Conservation (phyloP, 768 basidiomycete species). For the Tylopilus subfusipes region DNA sequence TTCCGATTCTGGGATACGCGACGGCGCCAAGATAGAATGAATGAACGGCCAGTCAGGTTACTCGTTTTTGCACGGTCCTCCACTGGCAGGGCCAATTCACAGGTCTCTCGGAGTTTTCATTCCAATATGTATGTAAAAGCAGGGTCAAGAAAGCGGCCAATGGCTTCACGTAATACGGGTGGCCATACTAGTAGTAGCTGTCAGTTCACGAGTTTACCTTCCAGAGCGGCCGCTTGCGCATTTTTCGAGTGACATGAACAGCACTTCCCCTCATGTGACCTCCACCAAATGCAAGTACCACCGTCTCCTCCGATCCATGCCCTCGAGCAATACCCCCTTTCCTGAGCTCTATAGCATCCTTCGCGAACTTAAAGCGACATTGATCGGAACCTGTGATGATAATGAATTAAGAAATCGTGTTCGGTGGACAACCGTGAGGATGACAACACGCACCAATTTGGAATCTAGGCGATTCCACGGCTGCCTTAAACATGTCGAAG, state of each 20-base stretch:
- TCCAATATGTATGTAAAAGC: constrained; percentile 21
- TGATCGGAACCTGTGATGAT: constrained; percentile 66
- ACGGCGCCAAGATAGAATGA: neutral
- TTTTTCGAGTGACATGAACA: constrained; percentile 85
- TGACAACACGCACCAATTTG: constrained; percentile 58
- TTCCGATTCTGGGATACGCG: constrained; percentile 13
- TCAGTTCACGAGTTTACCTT: constrained; percentile 72
- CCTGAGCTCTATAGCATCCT: constrained; percentile 80
- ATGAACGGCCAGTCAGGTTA: neutral
- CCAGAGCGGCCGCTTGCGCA: constrained; percentile 79
- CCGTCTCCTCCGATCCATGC: constrained; percentile 79
- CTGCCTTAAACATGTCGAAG: constrained; percentile 84
- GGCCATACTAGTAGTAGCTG: constrained; percentile 13
- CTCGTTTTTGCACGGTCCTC: constrained; percentile 3
- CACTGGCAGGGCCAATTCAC: constrained; percentile 1
- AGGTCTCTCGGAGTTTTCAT: constrained; percentile 6
- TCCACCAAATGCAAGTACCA: constrained; percentile 85
- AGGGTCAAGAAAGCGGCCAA: constrained; percentile 17
- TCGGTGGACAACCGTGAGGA: constrained; percentile 5
- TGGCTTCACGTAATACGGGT: constrained; percentile 28
- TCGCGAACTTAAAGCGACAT: constrained; percentile 87
- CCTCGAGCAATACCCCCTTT: constrained; percentile 75
- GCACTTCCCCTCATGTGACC: constrained; percentile 64
- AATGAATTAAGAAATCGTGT: constrained; percentile 12
- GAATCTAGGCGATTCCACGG: constrained; percentile 75